Percentiles rank a stretch among this genome's conserved stretches.
Evolutionary conservation across 1,284 basidiomycete genomes (phyloP).

Genomic region (Sparassis latifolia): DNA sequence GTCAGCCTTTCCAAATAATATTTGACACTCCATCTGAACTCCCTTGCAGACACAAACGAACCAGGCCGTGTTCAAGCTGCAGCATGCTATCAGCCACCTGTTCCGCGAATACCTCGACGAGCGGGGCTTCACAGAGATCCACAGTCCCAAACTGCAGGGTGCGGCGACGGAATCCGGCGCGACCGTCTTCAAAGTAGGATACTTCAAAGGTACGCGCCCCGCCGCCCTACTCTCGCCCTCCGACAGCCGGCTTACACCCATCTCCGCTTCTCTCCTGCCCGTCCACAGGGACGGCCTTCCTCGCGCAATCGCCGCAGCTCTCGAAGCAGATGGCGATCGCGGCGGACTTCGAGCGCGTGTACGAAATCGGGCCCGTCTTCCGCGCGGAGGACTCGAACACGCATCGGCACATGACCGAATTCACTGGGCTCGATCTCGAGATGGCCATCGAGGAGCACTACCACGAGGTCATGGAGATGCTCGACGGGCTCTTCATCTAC

Average conservation of each 20-base stretch:
- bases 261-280: not conserved
- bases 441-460: conserved; percentile 99
- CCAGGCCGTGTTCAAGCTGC: conserved; percentile 93
- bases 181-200: conserved; percentile 95
- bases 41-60: conserved; percentile 82
- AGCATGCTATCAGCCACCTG: conserved; percentile 81
- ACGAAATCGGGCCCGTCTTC: conserved; percentile 96
- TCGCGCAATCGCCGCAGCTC: conserved; percentile 95
- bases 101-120: conserved; percentile 84
- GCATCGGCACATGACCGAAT: conserved; percentile 97
- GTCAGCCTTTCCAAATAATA: conserved; percentile 36
- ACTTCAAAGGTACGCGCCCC: conserved; percentile 79
- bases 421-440: conserved; percentile 97
- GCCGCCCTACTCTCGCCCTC: not conserved
- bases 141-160: conserved; percentile 96
- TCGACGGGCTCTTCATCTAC: conserved; percentile 78
- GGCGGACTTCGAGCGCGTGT: conserved; percentile 96
- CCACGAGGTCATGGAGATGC: conserved; percentile 87
- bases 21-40: not conserved
- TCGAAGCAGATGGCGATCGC: conserved; percentile 99
- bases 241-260: not conserved
- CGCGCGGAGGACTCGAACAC: conserved; percentile 98
- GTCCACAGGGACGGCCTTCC: conserved; percentile 73
- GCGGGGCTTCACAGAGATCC: conserved; percentile 88
- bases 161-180: conserved; percentile 97